Conservation (phyloP, 768 basidiomycete genomes). For the Pisolithus sp. region DNA sequence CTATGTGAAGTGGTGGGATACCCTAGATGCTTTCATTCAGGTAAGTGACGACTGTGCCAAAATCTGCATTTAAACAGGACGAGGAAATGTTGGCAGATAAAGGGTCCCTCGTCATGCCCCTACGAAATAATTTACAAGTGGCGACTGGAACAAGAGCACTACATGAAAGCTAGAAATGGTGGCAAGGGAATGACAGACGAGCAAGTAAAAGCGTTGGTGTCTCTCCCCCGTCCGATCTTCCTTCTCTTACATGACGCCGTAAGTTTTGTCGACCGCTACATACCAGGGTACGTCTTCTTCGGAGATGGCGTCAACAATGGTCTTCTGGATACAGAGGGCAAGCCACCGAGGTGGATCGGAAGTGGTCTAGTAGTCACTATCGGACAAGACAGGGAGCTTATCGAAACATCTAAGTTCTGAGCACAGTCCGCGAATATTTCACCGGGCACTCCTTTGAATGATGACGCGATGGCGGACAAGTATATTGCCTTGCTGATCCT, state of each 20-base stretch:
- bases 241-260: background rate
- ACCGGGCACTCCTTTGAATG: background rate
- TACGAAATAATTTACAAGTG: slow-evolving; percentile 71
- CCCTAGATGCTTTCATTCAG: slow-evolving; percentile 73
- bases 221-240: slow-evolving; percentile 3
- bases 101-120: slow-evolving; percentile 29
- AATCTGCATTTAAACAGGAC: slow-evolving; percentile 3
- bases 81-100: slow-evolving; percentile 27
- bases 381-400: slow-evolving; percentile 45
- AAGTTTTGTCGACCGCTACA: slow-evolving; percentile 89
- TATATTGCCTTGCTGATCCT: background rate
- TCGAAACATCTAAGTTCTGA: slow-evolving; percentile 38
- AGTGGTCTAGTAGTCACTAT: slow-evolving; percentile 49
- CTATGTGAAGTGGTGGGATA: slow-evolving; percentile 65
- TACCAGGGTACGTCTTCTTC: slow-evolving; percentile 90
- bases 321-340: slow-evolving; percentile 13
- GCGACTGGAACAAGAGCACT: slow-evolving; percentile 84
- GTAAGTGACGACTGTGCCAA: slow-evolving; percentile 31
- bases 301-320: slow-evolving; percentile 47
- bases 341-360: slow-evolving; percentile 37
- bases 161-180: slow-evolving; percentile 81
- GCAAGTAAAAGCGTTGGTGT: slow-evolving; percentile 50
- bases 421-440: background rate
- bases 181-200: slow-evolving; percentile 86
- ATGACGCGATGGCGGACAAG: background rate